These are phyloP conservation scores for Aspergillus sparsus DNA, from an alignment of 495 filamentous ascomycete species.

Conservation along the genomic window DNA sequence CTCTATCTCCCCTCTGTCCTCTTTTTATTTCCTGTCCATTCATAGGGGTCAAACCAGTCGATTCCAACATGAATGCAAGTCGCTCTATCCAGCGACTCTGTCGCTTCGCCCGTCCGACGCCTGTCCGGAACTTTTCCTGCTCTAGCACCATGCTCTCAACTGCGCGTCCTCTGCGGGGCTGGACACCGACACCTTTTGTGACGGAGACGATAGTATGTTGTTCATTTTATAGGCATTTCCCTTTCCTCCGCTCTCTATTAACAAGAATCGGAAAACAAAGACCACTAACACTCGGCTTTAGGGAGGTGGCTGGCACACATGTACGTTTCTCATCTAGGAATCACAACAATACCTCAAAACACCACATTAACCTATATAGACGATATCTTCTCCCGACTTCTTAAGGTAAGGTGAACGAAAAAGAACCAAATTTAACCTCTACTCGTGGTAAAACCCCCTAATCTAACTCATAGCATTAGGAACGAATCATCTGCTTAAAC, in stretches of 20 bases:
- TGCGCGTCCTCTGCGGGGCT: conserved; percentile 46
- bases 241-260: background rate
- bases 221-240: background rate
- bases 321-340: conserved; percentile 47
- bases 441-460: background rate
- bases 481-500: conserved; percentile 95
- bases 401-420: conserved; percentile 56
- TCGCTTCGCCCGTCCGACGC: conserved; percentile 23
- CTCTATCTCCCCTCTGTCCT: background rate
- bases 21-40: background rate
- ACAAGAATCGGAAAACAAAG: conserved; percentile 26
- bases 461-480: conserved; percentile 44
- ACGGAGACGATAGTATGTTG: conserved; percentile 77
- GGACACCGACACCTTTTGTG: conserved; percentile 71
- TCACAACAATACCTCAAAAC: conserved; percentile 6
- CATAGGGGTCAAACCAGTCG: background rate
- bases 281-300: conserved; percentile 34
- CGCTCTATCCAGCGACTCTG: conserved; percentile 33
- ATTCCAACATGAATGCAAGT: conserved; percentile 18
- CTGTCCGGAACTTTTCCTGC: conserved; percentile 36
- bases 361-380: conserved; percentile 48
- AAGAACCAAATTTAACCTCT: background rate
- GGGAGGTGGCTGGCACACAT: conserved; percentile 89
- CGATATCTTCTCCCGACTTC: conserved; percentile 79
- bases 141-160: conserved; percentile 38